Conservation (phyloP, 495 filamentous ascomycete genomes). For the Mycothermus thermophilus region DNA sequence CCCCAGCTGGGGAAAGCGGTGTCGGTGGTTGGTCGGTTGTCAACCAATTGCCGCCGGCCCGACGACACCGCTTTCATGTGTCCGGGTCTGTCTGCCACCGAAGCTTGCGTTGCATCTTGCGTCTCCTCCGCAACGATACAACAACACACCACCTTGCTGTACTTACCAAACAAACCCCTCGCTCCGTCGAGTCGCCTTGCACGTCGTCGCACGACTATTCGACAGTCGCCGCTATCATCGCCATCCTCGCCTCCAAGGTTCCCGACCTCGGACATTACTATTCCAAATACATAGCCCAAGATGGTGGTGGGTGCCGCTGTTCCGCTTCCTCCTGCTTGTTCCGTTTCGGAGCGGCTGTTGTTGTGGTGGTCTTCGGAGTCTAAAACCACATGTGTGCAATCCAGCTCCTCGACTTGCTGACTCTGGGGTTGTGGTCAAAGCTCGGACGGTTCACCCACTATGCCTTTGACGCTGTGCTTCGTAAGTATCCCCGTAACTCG, state of each 20-base stretch:
- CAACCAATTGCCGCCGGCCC: too few species aligned
- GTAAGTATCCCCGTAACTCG: constrained; percentile 36
- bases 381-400: constrained; percentile 19
- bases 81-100: constrained; percentile 1
- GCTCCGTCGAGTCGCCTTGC: too few species aligned
- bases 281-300: constrained; percentile 11
- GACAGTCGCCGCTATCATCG: not conserved
- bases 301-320: constrained; percentile 32
- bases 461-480: constrained; percentile 87
- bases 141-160: constrained; percentile 2
- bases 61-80: too few species aligned
- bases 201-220: constrained; percentile 2
- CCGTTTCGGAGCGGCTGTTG: constrained; percentile 1
- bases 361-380: constrained; percentile 19
- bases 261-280: constrained; percentile 2
- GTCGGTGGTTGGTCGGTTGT: too few species aligned
- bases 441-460: constrained; percentile 86
- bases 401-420: constrained; percentile 49
- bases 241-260: not conserved
- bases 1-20: too few species aligned
- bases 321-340: constrained; percentile 4
- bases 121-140: not conserved
- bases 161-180: constrained; percentile 1
- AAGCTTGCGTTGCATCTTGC: constrained; percentile 1
- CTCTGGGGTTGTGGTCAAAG: constrained; percentile 52